phyloP scores from a whole-genome alignment of 2,329 filamentous ascomycete species.

The Xylaria sp. region DNA sequence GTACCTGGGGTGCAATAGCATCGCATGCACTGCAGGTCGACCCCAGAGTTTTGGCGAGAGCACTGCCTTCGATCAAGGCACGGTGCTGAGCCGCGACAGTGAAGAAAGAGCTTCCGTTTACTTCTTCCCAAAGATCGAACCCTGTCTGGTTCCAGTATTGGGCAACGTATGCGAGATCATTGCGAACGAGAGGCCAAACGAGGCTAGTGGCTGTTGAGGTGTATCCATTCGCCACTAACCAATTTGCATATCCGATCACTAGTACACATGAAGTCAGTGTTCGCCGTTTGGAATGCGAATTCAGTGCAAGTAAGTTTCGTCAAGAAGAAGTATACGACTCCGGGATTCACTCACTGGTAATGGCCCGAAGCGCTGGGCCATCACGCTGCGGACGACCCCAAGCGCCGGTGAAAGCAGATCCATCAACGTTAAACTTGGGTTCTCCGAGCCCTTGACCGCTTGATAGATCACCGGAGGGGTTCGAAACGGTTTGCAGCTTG shows the following conservation, averaged over 20 bases:
- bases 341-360: slow-evolving; percentile 55
- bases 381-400: slow-evolving; percentile 87
- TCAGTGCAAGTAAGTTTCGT: neutral
- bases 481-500: slow-evolving; percentile 71
- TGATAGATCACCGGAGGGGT: slow-evolving; percentile 71
- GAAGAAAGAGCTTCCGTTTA: slow-evolving; percentile 81
- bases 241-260: slow-evolving; percentile 76
- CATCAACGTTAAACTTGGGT: slow-evolving; percentile 76
- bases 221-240: slow-evolving; percentile 75
- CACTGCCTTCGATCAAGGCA: slow-evolving; percentile 73
- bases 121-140: slow-evolving; percentile 88
- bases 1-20: slow-evolving; percentile 73
- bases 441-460: slow-evolving; percentile 72
- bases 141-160: slow-evolving; percentile 75
- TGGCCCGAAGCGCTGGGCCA: slow-evolving; percentile 80
- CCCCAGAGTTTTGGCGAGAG: slow-evolving; percentile 72
- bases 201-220: slow-evolving; percentile 64
- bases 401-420: slow-evolving; percentile 69
- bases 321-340: neutral
- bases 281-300: neutral
- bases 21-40: slow-evolving; percentile 70
- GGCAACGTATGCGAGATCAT: slow-evolving; percentile 79
- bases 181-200: slow-evolving; percentile 79
- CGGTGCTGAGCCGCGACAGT: slow-evolving; percentile 77
- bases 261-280: neutral